These are phyloP conservation scores for Lactifluus pinguis DNA, from an alignment of 768 basidiomycete species.

Conservation along the genomic window DNA sequence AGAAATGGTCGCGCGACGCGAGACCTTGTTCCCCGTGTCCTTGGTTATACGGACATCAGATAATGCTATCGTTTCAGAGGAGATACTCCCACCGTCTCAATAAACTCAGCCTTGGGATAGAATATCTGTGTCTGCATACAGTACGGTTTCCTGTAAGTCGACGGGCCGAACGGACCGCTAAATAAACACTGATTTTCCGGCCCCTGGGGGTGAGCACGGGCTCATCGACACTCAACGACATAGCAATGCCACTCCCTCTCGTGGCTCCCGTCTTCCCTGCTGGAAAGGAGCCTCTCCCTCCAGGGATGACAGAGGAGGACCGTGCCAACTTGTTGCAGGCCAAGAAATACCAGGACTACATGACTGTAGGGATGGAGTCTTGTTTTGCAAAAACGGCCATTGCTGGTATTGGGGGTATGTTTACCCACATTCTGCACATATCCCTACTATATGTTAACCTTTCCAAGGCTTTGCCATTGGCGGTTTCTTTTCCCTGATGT, in stretches of 20 bases:
- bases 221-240: not conserved
- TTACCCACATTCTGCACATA: not conserved
- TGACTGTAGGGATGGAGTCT: conserved; percentile 69
- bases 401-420: conserved; percentile 75
- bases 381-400: conserved; percentile 77
- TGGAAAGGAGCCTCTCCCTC: conserved; percentile 84
- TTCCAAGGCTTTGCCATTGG: conserved; percentile 78
- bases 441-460: not conserved
- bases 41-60: conserved; percentile 24
- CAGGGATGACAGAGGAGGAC: conserved; percentile 77
- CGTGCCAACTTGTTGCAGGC: conserved; percentile 52
- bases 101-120: conserved; percentile 77
- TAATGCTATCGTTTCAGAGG: not conserved
- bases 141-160: not conserved
- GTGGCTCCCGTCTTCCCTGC: conserved; percentile 70
- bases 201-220: not conserved
- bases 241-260: conserved; percentile 25
- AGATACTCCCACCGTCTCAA: conserved; percentile 53
- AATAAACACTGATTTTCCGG: not conserved
- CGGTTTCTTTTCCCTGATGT: conserved; percentile 95
- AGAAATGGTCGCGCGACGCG: conserved; percentile 80
- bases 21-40: conserved; percentile 97
- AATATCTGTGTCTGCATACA: conserved; percentile 65
- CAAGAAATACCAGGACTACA: conserved; percentile 71
- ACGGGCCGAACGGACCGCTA: conserved; percentile 1